Conservation (phyloP, 257 asterid genomes). For the Petunia axillaris region DNA sequence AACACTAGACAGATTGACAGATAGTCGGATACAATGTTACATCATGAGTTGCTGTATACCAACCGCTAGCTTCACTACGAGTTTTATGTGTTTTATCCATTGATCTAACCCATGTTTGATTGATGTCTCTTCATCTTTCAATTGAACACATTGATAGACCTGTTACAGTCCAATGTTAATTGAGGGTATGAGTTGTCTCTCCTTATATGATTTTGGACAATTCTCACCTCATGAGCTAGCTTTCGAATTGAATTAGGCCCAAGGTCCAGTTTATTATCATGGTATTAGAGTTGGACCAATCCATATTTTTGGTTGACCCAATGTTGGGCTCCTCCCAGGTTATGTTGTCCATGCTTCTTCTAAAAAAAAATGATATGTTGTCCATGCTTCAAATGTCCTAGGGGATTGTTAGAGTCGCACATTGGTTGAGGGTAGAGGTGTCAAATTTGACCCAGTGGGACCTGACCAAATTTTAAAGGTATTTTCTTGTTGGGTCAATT, state of each 20-base stretch:
- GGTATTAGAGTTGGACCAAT: no score
- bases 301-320: no score
- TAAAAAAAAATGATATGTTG: no score
- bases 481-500: no score
- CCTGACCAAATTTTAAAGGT: no score
- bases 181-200: constrained; percentile 6
- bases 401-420: no score
- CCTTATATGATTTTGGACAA: neutral
- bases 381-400: no score
- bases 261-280: neutral
- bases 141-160: neutral
- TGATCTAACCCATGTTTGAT: neutral
- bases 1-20: neutral
- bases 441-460: no score
- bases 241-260: neutral
- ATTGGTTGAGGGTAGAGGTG: no score
- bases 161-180: neutral
- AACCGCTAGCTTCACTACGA: neutral
- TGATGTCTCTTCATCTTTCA: constrained; percentile 3
- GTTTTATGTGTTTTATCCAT: neutral
- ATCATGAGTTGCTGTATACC: neutral
- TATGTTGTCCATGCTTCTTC: no score
- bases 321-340: no score
- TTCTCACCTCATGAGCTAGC: neutral
- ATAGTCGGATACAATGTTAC: neutral